Percentiles rank a stretch among this genome's conserved stretches.
These are phyloP conservation scores for Spiraea crenata DNA, from an alignment of 331 rosid genomes.

Conservation along the genomic window DNA sequence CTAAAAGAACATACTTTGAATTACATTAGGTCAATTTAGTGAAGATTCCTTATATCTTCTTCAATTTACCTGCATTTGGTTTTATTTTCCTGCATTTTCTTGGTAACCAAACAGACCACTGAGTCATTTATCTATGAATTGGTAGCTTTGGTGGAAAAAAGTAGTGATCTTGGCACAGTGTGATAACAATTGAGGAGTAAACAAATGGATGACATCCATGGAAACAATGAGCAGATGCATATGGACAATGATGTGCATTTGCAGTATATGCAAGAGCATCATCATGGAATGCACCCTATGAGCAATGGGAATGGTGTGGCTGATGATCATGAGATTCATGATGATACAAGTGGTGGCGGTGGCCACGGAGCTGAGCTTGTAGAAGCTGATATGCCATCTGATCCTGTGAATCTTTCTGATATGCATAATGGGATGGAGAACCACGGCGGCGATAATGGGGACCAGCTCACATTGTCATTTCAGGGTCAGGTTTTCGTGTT, in stretches of 20 bases:
- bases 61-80: neutral
- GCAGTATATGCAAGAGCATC: slow-evolving; percentile 48
- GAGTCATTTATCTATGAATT: neutral
- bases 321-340: slow-evolving; percentile 45
- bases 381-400: slow-evolving; percentile 55
- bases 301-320: slow-evolving; percentile 53
- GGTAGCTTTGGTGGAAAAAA: neutral
- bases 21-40: neutral
- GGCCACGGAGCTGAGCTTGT: slow-evolving; percentile 40
- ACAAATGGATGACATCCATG: slow-evolving; percentile 56
- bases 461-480: slow-evolving; percentile 72
- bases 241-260: slow-evolving; percentile 41
- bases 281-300: slow-evolving; percentile 55
- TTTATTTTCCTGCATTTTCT: neutral
- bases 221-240: slow-evolving; percentile 46
- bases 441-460: slow-evolving; percentile 44
- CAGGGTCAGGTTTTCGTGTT: slow-evolving; percentile 82
- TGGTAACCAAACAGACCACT: neutral
- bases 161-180: slow-evolving; percentile 3
- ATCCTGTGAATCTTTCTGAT: slow-evolving; percentile 46
- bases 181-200: neutral
- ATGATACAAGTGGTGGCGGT: slow-evolving; percentile 36
- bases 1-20: neutral
- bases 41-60: neutral
- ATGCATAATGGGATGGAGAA: slow-evolving; percentile 40